Conservation (phyloP, 1,139 yeast species). For the Yamadazyma buinensis region DNA sequence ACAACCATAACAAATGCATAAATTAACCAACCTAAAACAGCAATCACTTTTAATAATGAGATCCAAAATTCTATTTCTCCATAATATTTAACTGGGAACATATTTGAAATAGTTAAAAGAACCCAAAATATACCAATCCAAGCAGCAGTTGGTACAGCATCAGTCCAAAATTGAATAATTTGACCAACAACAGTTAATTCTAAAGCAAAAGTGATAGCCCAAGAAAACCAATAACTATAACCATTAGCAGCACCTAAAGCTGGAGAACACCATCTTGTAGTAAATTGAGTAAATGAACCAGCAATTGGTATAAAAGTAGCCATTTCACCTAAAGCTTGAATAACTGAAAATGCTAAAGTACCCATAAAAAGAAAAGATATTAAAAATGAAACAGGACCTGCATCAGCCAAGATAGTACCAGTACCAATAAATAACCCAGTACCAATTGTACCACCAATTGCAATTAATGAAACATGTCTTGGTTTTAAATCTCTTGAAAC, state of each 20-base stretch:
- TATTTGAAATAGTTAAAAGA: constrained; percentile 29
- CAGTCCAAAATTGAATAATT: constrained; percentile 72
- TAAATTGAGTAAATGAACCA: constrained; percentile 56
- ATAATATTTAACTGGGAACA: constrained; percentile 42
- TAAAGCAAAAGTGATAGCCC: constrained; percentile 82
- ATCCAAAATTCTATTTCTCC: constrained; percentile 49
- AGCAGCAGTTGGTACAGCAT: constrained; percentile 63
- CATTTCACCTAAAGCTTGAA: constrained; percentile 74
- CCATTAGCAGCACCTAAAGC: constrained; percentile 80
- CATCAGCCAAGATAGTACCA: constrained; percentile 48
- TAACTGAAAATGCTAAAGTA: constrained; percentile 58
- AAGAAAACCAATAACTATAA: constrained; percentile 82
- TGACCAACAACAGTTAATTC: constrained; percentile 81
- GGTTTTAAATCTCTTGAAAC: constrained; percentile 44
- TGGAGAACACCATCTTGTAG: constrained; percentile 61
- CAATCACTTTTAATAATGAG: constrained; percentile 63
- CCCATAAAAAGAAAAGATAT: constrained; percentile 68
- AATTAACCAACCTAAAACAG: constrained; percentile 67
- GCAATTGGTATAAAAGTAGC: constrained; percentile 68
- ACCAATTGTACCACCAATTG: constrained; percentile 61
- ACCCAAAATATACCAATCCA: constrained; percentile 72
- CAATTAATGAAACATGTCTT: constrained; percentile 72
- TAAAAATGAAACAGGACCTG: constrained; percentile 73
- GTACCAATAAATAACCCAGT: constrained; percentile 62
- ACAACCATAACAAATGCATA: constrained; percentile 68